Conservation (phyloP, 441 rosid species). For the Brassica balearica region DNA sequence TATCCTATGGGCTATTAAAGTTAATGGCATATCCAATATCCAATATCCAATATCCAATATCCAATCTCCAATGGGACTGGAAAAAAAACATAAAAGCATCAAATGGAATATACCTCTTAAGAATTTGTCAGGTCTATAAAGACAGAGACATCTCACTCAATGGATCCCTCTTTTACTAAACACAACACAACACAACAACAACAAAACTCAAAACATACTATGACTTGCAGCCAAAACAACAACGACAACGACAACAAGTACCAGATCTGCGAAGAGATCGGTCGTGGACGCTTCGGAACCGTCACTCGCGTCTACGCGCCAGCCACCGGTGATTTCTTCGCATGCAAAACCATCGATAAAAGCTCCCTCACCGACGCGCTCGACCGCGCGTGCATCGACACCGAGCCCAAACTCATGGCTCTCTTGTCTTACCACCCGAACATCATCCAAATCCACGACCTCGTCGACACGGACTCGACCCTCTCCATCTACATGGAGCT, state of each 20-base stretch:
- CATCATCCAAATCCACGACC: conserved; percentile 69
- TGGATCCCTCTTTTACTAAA: not conserved
- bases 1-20: too few relatives aligned
- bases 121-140: conserved; percentile 25
- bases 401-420: conserved; percentile 78
- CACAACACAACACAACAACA: not conserved
- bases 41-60: too few relatives aligned
- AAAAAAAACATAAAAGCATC: conserved; percentile 6
- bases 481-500: conserved; percentile 73
- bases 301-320: conserved; percentile 72
- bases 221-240: conserved; percentile 42
- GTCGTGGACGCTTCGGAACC: conserved; percentile 92
- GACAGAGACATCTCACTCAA: conserved; percentile 3
- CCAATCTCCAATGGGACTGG: too few relatives aligned
- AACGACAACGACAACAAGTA: conserved; percentile 47
- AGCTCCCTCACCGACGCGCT: conserved; percentile 61
- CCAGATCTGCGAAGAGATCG: conserved; percentile 82
- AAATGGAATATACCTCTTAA: conserved; percentile 32
- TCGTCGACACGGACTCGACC: conserved; percentile 58
- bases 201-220: not conserved
- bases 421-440: conserved; percentile 67
- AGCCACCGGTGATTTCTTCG: conserved; percentile 55
- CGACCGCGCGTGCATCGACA: conserved; percentile 75
- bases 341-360: conserved; percentile 74
- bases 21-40: too few relatives aligned